These are phyloP conservation scores for Ustilago trichophora DNA, from an alignment of 1,284 basidiomycete genomes.

Conservation along the genomic window DNA sequence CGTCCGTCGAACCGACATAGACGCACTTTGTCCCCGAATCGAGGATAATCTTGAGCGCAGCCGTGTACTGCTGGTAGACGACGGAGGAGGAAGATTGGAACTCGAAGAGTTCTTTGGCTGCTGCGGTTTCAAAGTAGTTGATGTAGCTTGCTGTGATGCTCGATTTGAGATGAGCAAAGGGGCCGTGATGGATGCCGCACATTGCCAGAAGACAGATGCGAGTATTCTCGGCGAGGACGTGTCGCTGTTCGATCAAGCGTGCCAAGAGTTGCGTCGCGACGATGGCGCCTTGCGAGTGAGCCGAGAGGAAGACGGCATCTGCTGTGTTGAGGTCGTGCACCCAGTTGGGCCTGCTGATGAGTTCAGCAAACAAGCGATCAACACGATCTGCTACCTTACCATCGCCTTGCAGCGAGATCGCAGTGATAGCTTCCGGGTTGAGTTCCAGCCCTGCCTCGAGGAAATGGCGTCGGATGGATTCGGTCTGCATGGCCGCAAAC, in stretches of 20 bases:
- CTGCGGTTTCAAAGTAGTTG: slow-evolving; percentile 89
- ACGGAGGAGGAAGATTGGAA: slow-evolving; percentile 75
- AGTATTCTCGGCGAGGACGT: slow-evolving; percentile 48
- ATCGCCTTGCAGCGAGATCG: slow-evolving; percentile 73
- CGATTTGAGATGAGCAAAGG: slow-evolving; percentile 79
- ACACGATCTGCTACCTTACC: slow-evolving; percentile 87
- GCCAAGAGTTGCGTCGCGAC: slow-evolving; percentile 90
- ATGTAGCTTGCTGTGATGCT: slow-evolving; percentile 56
- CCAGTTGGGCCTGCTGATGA: slow-evolving; percentile 82
- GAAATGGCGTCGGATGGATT: slow-evolving; percentile 58
- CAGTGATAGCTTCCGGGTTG: slow-evolving; percentile 60
- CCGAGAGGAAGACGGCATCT: slow-evolving; percentile 89
- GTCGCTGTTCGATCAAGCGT: slow-evolving; percentile 70
- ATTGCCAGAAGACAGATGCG: slow-evolving; percentile 81
- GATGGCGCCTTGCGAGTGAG: slow-evolving; percentile 92
- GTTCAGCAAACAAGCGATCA: slow-evolving; percentile 80
- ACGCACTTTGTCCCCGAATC: slow-evolving; percentile 85
- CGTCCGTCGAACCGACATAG: slow-evolving; percentile 85
- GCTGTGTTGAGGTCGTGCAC: slow-evolving; percentile 83
- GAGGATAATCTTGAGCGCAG: slow-evolving; percentile 78
- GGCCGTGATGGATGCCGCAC: slow-evolving; percentile 91
- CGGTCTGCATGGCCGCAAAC: slow-evolving; percentile 64
- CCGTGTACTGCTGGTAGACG: slow-evolving; percentile 79
- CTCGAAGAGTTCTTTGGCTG: slow-evolving; percentile 91
- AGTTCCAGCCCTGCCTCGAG: slow-evolving; percentile 49